Evolutionary conservation across 164 flowering plant genomes (phyloP).

Genomic region (Chimonanthus salicifolius): DNA sequence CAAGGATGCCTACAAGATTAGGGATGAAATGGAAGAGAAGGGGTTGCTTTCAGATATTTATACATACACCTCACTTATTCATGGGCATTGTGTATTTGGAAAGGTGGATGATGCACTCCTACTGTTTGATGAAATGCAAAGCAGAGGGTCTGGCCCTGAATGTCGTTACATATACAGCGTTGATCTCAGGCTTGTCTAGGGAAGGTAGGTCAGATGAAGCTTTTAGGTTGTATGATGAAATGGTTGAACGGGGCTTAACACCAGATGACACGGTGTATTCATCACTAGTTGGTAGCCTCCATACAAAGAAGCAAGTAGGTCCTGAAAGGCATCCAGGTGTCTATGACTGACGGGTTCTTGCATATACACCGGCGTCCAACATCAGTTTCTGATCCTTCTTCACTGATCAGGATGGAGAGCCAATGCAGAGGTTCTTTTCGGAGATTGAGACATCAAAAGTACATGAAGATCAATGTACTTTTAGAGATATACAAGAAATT

Average conservation of each 20-base stretch:
- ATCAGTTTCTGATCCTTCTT: too few species aligned
- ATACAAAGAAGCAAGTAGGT: slow-evolving; percentile 16
- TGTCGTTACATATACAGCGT: slow-evolving; percentile 46
- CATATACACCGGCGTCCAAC: too few species aligned
- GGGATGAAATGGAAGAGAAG: slow-evolving; percentile 43
- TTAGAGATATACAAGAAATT: too few species aligned
- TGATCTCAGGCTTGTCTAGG: slow-evolving; percentile 66
- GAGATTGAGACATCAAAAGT: too few species aligned
- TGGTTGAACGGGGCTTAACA: slow-evolving; percentile 48
- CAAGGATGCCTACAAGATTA: slow-evolving; percentile 50
- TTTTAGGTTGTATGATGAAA: slow-evolving; percentile 61
- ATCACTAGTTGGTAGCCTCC: slow-evolving; percentile 66
- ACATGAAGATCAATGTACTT: too few species aligned
- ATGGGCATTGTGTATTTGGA: slow-evolving; percentile 56
- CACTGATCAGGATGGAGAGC: too few species aligned
- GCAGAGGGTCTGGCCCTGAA: slow-evolving; percentile 33
- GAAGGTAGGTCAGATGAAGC: slow-evolving; percentile 74
- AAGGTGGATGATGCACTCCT: slow-evolving; percentile 49
- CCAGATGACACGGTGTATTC: slow-evolving; percentile 68
- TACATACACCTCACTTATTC: slow-evolving; percentile 62
- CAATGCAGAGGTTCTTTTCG: too few species aligned
- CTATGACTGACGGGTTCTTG: background rate
- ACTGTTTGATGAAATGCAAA: slow-evolving; percentile 49
- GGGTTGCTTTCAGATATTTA: slow-evolving; percentile 52
- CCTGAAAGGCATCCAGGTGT: background rate